Conservation (phyloP, 495 filamentous ascomycete species). For the Opeltia flavorubescens region DNA sequence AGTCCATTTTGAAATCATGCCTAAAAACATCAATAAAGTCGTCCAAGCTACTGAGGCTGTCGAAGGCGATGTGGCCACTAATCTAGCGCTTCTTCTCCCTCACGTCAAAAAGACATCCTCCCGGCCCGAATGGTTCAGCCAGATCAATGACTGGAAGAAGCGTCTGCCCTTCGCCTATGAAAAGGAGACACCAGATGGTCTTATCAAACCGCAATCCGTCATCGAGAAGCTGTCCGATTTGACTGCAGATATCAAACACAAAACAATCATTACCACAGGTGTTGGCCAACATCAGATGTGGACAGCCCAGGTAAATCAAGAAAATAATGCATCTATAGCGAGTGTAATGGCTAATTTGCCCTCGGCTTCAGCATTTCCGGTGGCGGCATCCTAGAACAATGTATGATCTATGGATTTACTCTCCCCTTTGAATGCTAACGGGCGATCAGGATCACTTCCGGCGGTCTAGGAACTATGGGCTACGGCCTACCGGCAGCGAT, state of each 20-base stretch:
- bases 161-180: slow-evolving; percentile 54
- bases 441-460: slow-evolving; percentile 71
- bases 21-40: slow-evolving; percentile 47
- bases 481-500: slow-evolving; percentile 87
- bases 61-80: slow-evolving; percentile 46
- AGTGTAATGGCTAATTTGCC: not conserved
- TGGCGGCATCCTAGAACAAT: slow-evolving; percentile 78
- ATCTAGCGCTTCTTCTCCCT: slow-evolving; percentile 61
- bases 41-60: slow-evolving; percentile 46
- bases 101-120: slow-evolving; percentile 44
- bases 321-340: not conserved
- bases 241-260: slow-evolving; percentile 56
- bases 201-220: slow-evolving; percentile 80
- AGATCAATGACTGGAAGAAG: slow-evolving; percentile 81
- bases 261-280: slow-evolving; percentile 76
- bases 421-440: slow-evolving; percentile 59
- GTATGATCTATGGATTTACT: slow-evolving; percentile 22
- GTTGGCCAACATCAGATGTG: slow-evolving; percentile 98
- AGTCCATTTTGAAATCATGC: slow-evolving; percentile 50
- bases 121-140: slow-evolving; percentile 71
- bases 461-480: slow-evolving; percentile 91
- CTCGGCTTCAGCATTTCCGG: slow-evolving; percentile 60
- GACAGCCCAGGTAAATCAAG: slow-evolving; percentile 36
- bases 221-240: slow-evolving; percentile 70
- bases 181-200: slow-evolving; percentile 46